phyloP scores from a whole-genome alignment of 2,329 filamentous ascomycete genomes.

The Pseudogymnoascus sp. region DNA sequence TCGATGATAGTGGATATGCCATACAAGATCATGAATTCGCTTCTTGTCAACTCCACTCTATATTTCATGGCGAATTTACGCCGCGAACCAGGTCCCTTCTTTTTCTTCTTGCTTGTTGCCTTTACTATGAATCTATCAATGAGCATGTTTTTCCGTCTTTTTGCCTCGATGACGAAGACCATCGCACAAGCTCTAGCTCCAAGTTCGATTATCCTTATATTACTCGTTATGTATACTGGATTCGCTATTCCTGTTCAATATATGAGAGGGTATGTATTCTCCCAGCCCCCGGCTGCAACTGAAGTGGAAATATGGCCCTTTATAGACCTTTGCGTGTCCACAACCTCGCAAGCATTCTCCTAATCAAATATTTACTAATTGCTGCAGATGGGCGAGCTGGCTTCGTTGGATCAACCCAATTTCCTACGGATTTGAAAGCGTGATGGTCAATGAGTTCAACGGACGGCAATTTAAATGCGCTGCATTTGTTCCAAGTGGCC shows the following conservation, averaged over 20 bases:
- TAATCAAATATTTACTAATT: slow-evolving; percentile 51
- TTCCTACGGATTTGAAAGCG: slow-evolving; percentile 60
- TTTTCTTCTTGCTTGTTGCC: slow-evolving; percentile 55
- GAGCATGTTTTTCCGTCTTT: slow-evolving; percentile 77
- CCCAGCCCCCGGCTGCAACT: neutral
- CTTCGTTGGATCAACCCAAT: slow-evolving; percentile 60
- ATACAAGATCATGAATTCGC: slow-evolving; percentile 64
- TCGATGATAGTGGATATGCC: slow-evolving; percentile 81
- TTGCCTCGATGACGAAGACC: slow-evolving; percentile 66
- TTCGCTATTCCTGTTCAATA: slow-evolving; percentile 36
- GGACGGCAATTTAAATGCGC: slow-evolving; percentile 43
- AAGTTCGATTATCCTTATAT: slow-evolving; percentile 52
- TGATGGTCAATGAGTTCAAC: slow-evolving; percentile 67
- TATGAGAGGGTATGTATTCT: slow-evolving; percentile 1
- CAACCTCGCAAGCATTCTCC: slow-evolving; percentile 44
- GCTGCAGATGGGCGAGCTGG: slow-evolving; percentile 56
- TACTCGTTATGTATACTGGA: slow-evolving; percentile 48
- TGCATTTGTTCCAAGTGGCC: slow-evolving; percentile 45
- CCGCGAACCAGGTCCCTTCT: slow-evolving; percentile 47
- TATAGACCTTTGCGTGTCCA: slow-evolving; percentile 51
- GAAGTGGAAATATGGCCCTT: slow-evolving; percentile 34
- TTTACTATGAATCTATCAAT: slow-evolving; percentile 43
- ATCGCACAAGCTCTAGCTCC: slow-evolving; percentile 57
- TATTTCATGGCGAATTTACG: slow-evolving; percentile 78
- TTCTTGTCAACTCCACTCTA: slow-evolving; percentile 68